Base-by-base conservation (phyloP, 768 basidiomycete genomes). In the Auriscalpium vulgare region DNA sequence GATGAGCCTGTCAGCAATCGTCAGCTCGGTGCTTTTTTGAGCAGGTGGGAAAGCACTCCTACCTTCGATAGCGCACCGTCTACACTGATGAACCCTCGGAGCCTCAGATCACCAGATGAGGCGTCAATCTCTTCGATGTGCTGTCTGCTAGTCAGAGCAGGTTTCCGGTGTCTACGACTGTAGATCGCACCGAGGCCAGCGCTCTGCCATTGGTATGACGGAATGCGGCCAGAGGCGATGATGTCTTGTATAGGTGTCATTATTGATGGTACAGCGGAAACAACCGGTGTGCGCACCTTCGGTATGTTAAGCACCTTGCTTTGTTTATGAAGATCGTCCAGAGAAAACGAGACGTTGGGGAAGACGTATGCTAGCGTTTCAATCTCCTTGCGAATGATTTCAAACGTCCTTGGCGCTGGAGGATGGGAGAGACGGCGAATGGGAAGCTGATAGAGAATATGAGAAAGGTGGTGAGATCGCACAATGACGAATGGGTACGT, bases 21-120 rank as follows among this genome's bases (percentile, higher is more conserved):
- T 57, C 29, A 58, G 59, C 68, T 59, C 45, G 56, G 40, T 60
- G 45, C 58, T 60, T 62, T 59, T 54, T 54, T 34, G 47, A 47
- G 35, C 47, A 29, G 47, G n/a, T 29, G 51, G 50, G 57, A 60
- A 50, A 50, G 10, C 63, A 61, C 55, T 57, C 63, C 54, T 58
- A 85, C 93, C 75, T 87, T 92, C 19, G 89, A 85, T 58, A 75
- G 71, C 21, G 86, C 79, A 8, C 91, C 90, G 16, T 81, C 78
- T 6, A 92, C 74, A 66, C 91, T 89, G 55, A 97, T 83, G 67
- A 98, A 97, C 0, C 95, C 95, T 55, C 85, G 74, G 8, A 91
- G 71, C 46, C 68, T 78, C 63, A 87, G 69, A 14, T 74, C 71
- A 9, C 73, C 84, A n/a, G 69, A 74, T 37, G 62, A 65, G 1